These are phyloP conservation scores for Acrodontium crateriforme DNA, from an alignment of 2,329 filamentous ascomycete genomes.

Conservation along the genomic window DNA sequence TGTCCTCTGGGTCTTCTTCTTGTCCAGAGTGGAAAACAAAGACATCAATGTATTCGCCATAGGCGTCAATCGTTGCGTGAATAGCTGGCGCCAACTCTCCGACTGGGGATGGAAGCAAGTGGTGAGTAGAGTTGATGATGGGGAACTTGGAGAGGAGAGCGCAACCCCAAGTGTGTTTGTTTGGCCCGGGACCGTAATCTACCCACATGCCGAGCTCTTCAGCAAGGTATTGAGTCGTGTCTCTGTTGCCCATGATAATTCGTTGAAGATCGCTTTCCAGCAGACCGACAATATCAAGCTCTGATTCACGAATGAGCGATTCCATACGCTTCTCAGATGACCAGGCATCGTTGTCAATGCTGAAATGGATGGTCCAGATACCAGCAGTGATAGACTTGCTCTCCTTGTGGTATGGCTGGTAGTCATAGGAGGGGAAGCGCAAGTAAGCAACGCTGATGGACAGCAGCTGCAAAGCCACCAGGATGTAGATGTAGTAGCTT, in stretches of 20 bases:
- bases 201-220: conserved; percentile 98
- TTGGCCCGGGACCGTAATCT: conserved; percentile 90
- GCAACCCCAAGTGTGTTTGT: conserved; percentile 97
- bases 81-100: conserved; percentile 93
- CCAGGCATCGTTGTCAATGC: conserved; percentile 98
- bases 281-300: conserved; percentile 92
- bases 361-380: conserved; percentile 98
- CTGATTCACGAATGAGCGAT: conserved; percentile 63
- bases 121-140: conserved; percentile 91
- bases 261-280: conserved; percentile 87
- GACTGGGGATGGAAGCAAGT: conserved; percentile 82
- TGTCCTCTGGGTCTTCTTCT: conserved; percentile 88
- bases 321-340: conserved; percentile 81
- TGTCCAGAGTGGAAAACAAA: conserved; percentile 98
- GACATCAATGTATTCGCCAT: conserved; percentile 78
- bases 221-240: conserved; percentile 86
- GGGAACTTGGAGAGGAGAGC: conserved; percentile 94
- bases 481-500: conserved; percentile 56
- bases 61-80: conserved; percentile 87
- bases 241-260: conserved; percentile 99
- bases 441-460: conserved; percentile 71
- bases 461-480: conserved; percentile 65
- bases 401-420: conserved; percentile 75
- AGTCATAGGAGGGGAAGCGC: conserved; percentile 85
- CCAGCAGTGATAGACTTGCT: conserved; percentile 82